Evolutionary conservation across 768 basidiomycete species (phyloP).

Genomic region (Tylopilus felleus): DNA sequence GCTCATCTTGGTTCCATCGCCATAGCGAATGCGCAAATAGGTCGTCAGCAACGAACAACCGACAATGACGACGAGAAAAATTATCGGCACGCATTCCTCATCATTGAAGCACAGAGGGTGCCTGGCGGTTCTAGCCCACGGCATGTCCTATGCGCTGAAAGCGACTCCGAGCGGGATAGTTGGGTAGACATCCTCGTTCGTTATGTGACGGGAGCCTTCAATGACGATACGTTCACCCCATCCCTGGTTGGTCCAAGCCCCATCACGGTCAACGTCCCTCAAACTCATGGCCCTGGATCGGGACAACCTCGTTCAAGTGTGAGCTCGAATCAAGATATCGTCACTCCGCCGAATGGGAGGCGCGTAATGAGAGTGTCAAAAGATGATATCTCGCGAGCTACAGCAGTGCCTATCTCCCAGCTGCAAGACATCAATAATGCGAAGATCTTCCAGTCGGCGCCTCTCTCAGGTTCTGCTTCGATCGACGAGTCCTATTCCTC

Average conservation of each 20-base stretch:
- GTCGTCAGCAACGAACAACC: constrained; percentile 77
- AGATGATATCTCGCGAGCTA: constrained; percentile 57
- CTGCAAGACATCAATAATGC: constrained; percentile 54
- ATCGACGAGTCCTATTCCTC: constrained; percentile 35
- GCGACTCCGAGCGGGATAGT: constrained; percentile 85
- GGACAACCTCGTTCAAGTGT: constrained; percentile 58
- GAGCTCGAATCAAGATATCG: constrained; percentile 38
- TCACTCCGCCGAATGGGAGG: constrained; percentile 23
- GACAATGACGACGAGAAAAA: constrained; percentile 81
- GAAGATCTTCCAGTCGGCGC: constrained; percentile 54
- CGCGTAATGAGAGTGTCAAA: constrained; percentile 47
- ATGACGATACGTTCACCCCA: constrained; percentile 57
- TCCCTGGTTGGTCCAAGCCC: constrained; percentile 35
- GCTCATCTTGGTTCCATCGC: constrained; percentile 85
- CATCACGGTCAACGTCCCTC: constrained; percentile 24
- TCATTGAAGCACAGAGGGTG: constrained; percentile 83
- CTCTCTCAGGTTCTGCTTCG: constrained; percentile 13
- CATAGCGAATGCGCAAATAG: constrained; percentile 93
- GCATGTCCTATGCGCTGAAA: constrained; percentile 96
- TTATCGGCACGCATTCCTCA: constrained; percentile 95
- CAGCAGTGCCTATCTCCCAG: constrained; percentile 45
- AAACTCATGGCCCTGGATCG: constrained; percentile 26
- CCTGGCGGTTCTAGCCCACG: constrained; percentile 68
- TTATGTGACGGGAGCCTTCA: constrained; percentile 80
- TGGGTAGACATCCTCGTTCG: constrained; percentile 95